phyloP scores from a whole-genome alignment of 2,329 filamentous ascomycete genomes.

The Colletotrichum zoysiae region DNA sequence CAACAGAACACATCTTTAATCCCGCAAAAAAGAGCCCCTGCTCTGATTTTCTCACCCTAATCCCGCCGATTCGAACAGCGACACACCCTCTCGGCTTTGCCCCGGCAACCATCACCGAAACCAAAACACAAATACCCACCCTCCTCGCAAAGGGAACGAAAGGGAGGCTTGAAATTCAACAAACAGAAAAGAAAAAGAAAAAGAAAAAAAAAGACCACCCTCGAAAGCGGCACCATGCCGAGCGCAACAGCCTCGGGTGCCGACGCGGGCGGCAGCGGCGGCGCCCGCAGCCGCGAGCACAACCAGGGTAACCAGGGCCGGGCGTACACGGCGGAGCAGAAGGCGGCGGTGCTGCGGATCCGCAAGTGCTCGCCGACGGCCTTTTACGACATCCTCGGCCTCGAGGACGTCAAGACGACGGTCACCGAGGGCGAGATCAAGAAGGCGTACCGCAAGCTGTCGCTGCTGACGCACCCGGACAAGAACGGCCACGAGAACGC shows the following conservation, averaged over 20 bases:
- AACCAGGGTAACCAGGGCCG: slow-evolving; percentile 82
- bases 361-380: slow-evolving; percentile 85
- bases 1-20: background rate
- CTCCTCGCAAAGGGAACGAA: background rate
- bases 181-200: background rate
- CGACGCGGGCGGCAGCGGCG: slow-evolving; percentile 57
- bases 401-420: slow-evolving; percentile 73
- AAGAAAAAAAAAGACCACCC: background rate
- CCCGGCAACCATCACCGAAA: slow-evolving; percentile 19
- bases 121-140: background rate
- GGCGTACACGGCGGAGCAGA: slow-evolving; percentile 89
- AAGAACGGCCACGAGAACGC: slow-evolving; percentile 97
- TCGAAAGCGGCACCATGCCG: slow-evolving; percentile 50
- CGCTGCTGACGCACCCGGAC: slow-evolving; percentile 94
- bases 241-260: slow-evolving; percentile 68
- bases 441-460: slow-evolving; percentile 96
- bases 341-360: slow-evolving; percentile 90
- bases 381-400: slow-evolving; percentile 93
- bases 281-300: slow-evolving; percentile 71
- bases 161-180: background rate
- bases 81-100: background rate
- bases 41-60: background rate
- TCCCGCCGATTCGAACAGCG: slow-evolving; percentile 4
- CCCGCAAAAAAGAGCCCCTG: background rate
- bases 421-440: slow-evolving; percentile 90